A percentile compares a stretch with the other conserved stretches of the same genome.
phyloP scores from a whole-genome alignment of 1,284 basidiomycete species.

The Fistulinella staudtii region DNA sequence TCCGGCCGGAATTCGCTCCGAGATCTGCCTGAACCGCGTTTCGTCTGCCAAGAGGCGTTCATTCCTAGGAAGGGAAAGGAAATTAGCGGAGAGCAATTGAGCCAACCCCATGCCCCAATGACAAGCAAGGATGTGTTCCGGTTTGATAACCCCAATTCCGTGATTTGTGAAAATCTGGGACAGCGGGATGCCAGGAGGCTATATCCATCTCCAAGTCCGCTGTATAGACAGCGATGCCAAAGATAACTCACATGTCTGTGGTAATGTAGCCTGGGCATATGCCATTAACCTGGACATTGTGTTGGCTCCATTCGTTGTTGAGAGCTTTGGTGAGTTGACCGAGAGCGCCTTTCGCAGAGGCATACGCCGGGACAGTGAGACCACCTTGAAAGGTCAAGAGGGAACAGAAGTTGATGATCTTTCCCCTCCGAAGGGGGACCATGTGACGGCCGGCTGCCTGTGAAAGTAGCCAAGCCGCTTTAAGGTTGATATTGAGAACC shows the following conservation, averaged over 20 bases:
- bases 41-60: conserved; percentile 74
- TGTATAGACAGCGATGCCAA: conserved; percentile 10
- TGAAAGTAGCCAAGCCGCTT: conserved; percentile 71
- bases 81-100: conserved; percentile 20
- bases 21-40: conserved; percentile 78
- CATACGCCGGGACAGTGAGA: conserved; percentile 85
- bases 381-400: conserved; percentile 79
- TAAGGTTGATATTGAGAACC: conserved; percentile 78
- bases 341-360: conserved; percentile 85
- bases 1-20: conserved; percentile 88
- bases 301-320: conserved; percentile 63
- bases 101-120: too few relatives aligned
- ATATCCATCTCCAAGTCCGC: not conserved
- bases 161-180: conserved; percentile 3
- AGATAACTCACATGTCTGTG: conserved; percentile 74
- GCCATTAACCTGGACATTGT: conserved; percentile 87
- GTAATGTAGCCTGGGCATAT: conserved; percentile 91
- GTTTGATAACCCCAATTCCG: conserved; percentile 7
- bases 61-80: conserved; percentile 54
- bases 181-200: too few relatives aligned
- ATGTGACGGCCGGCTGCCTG: conserved; percentile 79
- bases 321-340: conserved; percentile 75
- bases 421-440: conserved; percentile 69
- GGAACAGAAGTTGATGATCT: conserved; percentile 81
- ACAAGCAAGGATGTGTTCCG: conserved; percentile 7